These are phyloP conservation scores for Caryopteris hybrid DNA, from an alignment of 305 asterid genomes.

Conservation along the genomic window DNA sequence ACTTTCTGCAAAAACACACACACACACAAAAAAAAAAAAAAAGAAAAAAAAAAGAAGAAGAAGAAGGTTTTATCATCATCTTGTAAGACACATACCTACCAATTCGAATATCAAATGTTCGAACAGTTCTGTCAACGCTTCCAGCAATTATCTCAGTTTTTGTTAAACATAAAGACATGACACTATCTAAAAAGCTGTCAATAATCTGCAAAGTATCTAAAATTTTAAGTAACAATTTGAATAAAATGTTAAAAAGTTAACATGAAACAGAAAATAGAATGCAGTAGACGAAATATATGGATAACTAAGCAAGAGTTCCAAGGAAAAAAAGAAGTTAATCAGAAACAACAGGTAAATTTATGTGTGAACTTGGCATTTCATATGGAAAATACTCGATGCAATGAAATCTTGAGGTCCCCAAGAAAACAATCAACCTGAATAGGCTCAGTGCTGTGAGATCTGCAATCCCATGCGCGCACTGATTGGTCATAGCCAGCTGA, in stretches of 20 bases:
- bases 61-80: not conserved
- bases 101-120: conserved; percentile 85
- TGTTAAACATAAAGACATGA: conserved; percentile 81
- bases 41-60: no score
- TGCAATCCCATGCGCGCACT: conserved; percentile 91
- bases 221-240: not conserved
- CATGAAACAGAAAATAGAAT: not conserved
- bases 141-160: conserved; percentile 91
- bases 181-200: conserved; percentile 73
- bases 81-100: conserved; percentile 69
- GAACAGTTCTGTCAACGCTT: conserved; percentile 94
- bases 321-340: not conserved
- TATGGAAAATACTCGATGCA: conserved; percentile 1
- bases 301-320: not conserved
- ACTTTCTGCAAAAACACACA: not conserved
- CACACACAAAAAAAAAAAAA: not conserved
- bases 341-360: not conserved
- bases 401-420: not conserved
- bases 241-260: not conserved
- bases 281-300: not conserved
- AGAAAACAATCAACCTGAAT: conserved; percentile 52
- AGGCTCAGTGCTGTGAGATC: conserved; percentile 96
- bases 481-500: conserved; percentile 96
- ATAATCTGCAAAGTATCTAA: conserved; percentile 57
- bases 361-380: not conserved